Conservation (phyloP, 2,329 filamentous ascomycete genomes). For the Ceratocystis eucalypticola region DNA sequence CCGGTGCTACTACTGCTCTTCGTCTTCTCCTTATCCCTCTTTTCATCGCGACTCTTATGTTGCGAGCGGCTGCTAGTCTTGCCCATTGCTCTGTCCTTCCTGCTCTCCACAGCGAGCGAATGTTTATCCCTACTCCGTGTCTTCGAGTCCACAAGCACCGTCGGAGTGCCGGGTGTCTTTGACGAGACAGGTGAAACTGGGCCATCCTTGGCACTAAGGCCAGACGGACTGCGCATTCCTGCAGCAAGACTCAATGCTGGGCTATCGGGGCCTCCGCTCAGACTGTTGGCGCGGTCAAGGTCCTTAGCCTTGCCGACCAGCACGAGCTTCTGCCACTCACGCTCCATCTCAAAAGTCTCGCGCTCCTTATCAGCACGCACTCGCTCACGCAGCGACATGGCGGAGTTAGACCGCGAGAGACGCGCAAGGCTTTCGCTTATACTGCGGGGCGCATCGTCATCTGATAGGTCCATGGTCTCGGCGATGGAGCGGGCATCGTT, state of each 20-base stretch:
- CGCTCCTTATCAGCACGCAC: conserved; percentile 20
- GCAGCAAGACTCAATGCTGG: neutral
- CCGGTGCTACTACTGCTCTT: neutral
- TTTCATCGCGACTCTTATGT: neutral
- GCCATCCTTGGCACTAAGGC: neutral
- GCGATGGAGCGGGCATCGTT: conserved; percentile 16
- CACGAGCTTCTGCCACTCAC: conserved; percentile 17
- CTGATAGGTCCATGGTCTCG: conserved; percentile 17
- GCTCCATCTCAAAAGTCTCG: conserved; percentile 20
- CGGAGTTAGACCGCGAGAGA: conserved; percentile 7
- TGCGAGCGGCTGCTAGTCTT: neutral
- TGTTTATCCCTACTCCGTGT: neutral
- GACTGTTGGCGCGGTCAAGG: neutral
- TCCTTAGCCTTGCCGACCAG: conserved; percentile 11
- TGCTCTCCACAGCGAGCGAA: neutral
- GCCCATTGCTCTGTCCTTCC: neutral
- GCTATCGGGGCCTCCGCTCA: conserved; percentile 3
- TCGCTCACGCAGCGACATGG: conserved; percentile 13
- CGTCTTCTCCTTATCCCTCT: neutral
- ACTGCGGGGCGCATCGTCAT: conserved; percentile 16
- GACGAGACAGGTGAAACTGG: neutral
- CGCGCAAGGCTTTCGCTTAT: conserved; percentile 15
- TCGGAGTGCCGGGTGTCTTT: neutral
- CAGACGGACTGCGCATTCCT: conserved; percentile 15
- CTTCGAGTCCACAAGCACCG: neutral